These are phyloP conservation scores for Cryptomeria japonica DNA, from an alignment of 75 land plant genomes.

Conservation along the genomic window DNA sequence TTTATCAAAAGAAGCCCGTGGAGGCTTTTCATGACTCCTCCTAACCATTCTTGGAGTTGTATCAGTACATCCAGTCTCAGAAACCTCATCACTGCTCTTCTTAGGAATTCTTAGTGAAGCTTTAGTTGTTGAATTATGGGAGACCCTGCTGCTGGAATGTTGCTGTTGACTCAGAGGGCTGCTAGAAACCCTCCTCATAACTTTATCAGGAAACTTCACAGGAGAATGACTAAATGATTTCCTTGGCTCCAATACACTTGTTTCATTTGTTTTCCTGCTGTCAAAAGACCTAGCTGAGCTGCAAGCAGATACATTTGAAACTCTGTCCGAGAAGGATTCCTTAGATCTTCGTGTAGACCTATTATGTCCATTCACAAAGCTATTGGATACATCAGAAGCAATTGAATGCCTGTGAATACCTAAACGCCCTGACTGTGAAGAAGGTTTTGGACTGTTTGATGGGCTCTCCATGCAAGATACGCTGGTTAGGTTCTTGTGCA, in stretches of 20 bases:
- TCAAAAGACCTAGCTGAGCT: slow-evolving; percentile 10
- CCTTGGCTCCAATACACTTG: not conserved
- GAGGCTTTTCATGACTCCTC: slow-evolving; percentile 1
- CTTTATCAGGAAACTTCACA: slow-evolving; percentile 5
- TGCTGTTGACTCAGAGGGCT: slow-evolving; percentile 3
- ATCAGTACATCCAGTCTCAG: slow-evolving; percentile 13
- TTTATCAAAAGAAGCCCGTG: slow-evolving; percentile 8
- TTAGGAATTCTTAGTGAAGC: not conserved
- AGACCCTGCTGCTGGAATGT: slow-evolving; percentile 4
- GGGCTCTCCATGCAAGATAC: slow-evolving; percentile 5
- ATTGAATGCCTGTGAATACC: not conserved
- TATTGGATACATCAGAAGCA: slow-evolving; percentile 2
- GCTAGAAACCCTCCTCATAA: not conserved
- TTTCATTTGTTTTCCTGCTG: slow-evolving; percentile 6
- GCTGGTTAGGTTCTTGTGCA: not conserved
- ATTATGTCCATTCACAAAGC: not conserved
- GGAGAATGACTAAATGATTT: slow-evolving; percentile 8
- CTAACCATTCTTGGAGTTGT: not conserved
- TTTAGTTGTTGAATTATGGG: not conserved
- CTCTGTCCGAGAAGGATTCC: slow-evolving; percentile 5
- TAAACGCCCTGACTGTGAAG: not conserved
- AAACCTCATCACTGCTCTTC: slow-evolving; percentile 1
- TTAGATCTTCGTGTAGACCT: slow-evolving; percentile 2
- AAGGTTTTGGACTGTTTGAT: not conserved
- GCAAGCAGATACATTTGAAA: slow-evolving; percentile 8